phyloP scores from a whole-genome alignment of 257 asterid species.

The Solanum medicagineum region DNA sequence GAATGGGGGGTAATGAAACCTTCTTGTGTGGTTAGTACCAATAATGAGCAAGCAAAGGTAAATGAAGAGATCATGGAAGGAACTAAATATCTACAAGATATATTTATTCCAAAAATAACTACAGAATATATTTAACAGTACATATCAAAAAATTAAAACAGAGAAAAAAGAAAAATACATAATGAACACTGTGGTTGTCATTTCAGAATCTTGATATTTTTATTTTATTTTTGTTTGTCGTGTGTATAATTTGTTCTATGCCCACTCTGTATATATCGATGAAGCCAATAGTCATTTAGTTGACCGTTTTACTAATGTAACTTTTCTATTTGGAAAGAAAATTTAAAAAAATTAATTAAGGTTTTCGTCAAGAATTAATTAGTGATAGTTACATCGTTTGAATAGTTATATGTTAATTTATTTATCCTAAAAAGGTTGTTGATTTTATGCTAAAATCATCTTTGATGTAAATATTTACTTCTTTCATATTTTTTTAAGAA shows the following conservation, averaged over 20 bases:
- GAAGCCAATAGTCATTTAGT: not conserved
- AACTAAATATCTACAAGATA: too few relatives aligned
- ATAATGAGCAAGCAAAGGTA: too few relatives aligned
- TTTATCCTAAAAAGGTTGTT: not conserved
- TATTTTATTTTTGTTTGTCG: not conserved
- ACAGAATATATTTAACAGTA: too few relatives aligned
- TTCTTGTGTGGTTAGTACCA: too few relatives aligned
- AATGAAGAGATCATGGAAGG: too few relatives aligned
- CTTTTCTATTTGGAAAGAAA: not conserved
- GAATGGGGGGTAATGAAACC: too few relatives aligned
- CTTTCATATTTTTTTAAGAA: not conserved
- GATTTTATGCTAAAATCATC: not conserved
- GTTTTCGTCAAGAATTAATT: not conserved
- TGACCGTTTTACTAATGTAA: not conserved
- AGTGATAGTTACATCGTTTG: not conserved
- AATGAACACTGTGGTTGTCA: constrained; percentile 54
- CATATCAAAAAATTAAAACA: not conserved
- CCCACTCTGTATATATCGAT: not conserved
- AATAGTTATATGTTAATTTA: not conserved
- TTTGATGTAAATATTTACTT: not conserved
- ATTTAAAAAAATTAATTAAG: too few relatives aligned
- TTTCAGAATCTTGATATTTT: constrained; percentile 6
- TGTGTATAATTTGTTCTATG: not conserved
- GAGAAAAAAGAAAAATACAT: constrained; percentile 23
- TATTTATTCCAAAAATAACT: too few relatives aligned